phyloP scores from a whole-genome alignment of 768 basidiomycete genomes.

The Auriscalpium orientale region DNA sequence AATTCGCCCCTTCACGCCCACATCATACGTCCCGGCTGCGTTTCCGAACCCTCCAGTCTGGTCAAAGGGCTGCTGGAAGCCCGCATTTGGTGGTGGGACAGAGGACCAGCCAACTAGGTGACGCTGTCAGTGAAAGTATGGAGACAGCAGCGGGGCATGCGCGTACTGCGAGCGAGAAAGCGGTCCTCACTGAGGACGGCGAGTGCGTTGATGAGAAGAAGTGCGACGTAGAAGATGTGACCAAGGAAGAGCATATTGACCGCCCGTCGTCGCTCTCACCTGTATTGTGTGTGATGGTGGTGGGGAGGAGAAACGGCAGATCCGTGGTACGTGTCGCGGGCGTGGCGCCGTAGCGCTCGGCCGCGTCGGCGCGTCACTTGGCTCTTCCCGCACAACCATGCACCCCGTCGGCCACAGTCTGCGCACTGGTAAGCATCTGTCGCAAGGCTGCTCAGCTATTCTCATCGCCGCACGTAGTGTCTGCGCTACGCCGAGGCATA shows the following conservation, averaged over 20 bases:
- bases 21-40: conserved; percentile 34
- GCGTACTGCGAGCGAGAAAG: conserved; percentile 86
- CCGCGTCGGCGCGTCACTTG: neutral
- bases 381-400: neutral
- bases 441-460: no score
- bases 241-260: conserved; percentile 51
- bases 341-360: no score
- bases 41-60: conserved; percentile 62
- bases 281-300: neutral
- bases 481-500: neutral
- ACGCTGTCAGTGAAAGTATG: conserved; percentile 14
- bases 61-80: conserved; percentile 62
- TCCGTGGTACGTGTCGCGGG: no score
- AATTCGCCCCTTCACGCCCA: conserved; percentile 75
- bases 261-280: neutral
- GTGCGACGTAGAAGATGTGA: conserved; percentile 72
- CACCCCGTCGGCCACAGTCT: conserved; percentile 1
- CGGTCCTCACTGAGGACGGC: conserved; percentile 95
- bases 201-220: conserved; percentile 90
- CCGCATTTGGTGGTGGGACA: conserved; percentile 48
- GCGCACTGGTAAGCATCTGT: conserved; percentile 2
- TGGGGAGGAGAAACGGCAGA: neutral
- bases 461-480: neutral
- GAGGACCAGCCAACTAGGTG: conserved; percentile 83
- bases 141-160: neutral